Base-by-base conservation (phyloP, 331 rosid genomes). In the Pyracantha coccinea region DNA sequence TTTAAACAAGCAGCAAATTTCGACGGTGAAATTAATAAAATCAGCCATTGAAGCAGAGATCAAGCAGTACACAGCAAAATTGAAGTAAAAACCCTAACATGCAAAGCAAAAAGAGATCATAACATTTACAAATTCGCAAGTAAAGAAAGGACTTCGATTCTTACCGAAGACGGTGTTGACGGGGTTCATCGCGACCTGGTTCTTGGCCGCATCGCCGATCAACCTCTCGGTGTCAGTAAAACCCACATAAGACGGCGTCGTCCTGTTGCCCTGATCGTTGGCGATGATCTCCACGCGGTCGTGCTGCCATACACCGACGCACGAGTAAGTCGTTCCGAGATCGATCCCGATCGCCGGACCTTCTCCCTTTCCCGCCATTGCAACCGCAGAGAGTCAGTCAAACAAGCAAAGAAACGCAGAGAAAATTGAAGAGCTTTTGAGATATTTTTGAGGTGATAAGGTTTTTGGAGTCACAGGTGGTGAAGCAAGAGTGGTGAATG, bases 281-380 rank as follows among this genome's bases (percentile, higher is more conserved):
- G 96, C 96, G 2, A 90, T 86, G 68, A 90, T 90, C 78, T 90
- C 96, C 0, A 90, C 96, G 3, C 96, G 86, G 23, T 90, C 96
- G 57, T 90, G 96, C 57, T 90, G 96, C 96, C 96, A 90, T 0
- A 90, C 96, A 23, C 96, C 93, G 8, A 90, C 96, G 70, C 96
- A 90, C 0, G 91, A 86, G 85, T 90, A 90, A 0, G 96, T 90
- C 0, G 96, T 90, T 7, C 93, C 96, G 8, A 90, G 96, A 71
- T 90, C 93, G 63, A 90, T 90, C 6, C 96, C 93, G 69, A 90
- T 90, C 24, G 93, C 93, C 1, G 89, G 93, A 3, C 93, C 96
- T 7, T 88, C 96, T 2, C 93, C 93, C 41, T 90, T 90, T 8
- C 83, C 96, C 20, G 93, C 80, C 96, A 90, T 84, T 4, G 52